Evolutionary conservation across 805 yeast genomes (phyloP).

Genomic region (Starmerella scarabaei): DNA sequence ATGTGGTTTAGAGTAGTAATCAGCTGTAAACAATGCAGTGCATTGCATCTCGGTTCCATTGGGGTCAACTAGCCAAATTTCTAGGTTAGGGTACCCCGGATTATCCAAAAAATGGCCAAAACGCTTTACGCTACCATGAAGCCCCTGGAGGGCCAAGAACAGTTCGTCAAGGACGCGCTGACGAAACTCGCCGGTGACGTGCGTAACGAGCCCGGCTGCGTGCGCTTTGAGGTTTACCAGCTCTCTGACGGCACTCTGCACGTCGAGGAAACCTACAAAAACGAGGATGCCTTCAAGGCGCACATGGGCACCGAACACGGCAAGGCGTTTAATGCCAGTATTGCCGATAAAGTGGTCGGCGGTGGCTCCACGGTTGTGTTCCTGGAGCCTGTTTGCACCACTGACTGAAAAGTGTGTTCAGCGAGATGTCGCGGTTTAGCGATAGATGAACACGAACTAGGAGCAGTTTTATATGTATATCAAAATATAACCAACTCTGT

Average conservation of each 20-base stretch:
- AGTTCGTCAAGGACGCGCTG: constrained; percentile 17
- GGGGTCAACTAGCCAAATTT: too few species aligned
- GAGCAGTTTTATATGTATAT: too few species aligned
- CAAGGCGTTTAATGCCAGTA: constrained; percentile 21
- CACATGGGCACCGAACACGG: constrained; percentile 22
- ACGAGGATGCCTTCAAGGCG: constrained; percentile 23
- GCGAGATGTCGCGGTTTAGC: too few species aligned
- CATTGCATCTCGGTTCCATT: too few species aligned
- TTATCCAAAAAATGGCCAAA: constrained; percentile 14
- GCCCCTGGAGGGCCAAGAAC: constrained; percentile 21
- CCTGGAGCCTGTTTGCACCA: constrained; percentile 17
- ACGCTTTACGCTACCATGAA: constrained; percentile 21
- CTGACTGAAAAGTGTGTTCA: constrained; percentile 5
- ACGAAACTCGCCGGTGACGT: constrained; percentile 18
- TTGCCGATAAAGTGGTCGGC: constrained; percentile 20
- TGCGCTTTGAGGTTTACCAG: constrained; percentile 23
- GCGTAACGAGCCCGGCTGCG: constrained; percentile 23
- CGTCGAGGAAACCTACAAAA: constrained; percentile 24
- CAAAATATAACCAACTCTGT: too few species aligned
- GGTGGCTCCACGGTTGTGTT: constrained; percentile 20
- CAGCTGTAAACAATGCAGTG: too few species aligned
- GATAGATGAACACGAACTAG: too few species aligned
- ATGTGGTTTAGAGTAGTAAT: too few species aligned
- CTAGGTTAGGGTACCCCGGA: too few species aligned
- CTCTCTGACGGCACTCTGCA: constrained; percentile 18